Base-by-base conservation (phyloP, 345 rosid species). In the Citrus hindsii region DNA sequence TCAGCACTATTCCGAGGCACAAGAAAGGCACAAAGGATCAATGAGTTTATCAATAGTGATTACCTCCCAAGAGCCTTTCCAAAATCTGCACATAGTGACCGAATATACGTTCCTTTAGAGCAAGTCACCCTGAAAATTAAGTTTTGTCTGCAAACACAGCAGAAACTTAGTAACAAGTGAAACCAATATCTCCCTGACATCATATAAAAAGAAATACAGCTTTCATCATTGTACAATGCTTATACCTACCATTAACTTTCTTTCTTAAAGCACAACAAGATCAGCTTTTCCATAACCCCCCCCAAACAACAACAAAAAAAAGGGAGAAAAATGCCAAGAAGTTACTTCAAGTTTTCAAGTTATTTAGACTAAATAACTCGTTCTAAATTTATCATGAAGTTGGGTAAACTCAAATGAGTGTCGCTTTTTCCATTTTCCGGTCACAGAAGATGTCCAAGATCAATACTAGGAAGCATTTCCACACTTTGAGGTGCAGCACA, bases 31-130 rank as follows among this genome's bases (percentile, higher is more conserved):
- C 1, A 13, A 46, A 46, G 51, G 18, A 12, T 16, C 5, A 46
- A 46, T 42, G 22, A 53, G 73, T 32, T 51, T n/a, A 55, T 61
- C 37, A 48, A 25, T 74, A 66, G 27, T 30, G 51, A 30, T 51
- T 79, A 96, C 97, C 98, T 94, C 80, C 97, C 91, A 76, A 96
- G 91, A 83, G 95, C 91, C 86, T 94, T 94, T 46, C 95, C 97
- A 70, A 96, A 80, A 87, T 96, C 99, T 76, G 98, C 92, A 87
- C 99, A 96, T 18, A 96, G 85, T 5, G 98, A 96, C 28, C 97
- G 93, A 82, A 96, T 91, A 85, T 96, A 94, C 9, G 99, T 92
- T 78, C 98, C 98, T 85, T 94, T 92, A 0, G 98, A 94, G 88
- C 97, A 92, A 48, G 89, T 79, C 77, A 92, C 97, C 72, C 93